phyloP scores from a whole-genome alignment of 371 early-diverging fungal species.

The Mucor circinelloides region DNA sequence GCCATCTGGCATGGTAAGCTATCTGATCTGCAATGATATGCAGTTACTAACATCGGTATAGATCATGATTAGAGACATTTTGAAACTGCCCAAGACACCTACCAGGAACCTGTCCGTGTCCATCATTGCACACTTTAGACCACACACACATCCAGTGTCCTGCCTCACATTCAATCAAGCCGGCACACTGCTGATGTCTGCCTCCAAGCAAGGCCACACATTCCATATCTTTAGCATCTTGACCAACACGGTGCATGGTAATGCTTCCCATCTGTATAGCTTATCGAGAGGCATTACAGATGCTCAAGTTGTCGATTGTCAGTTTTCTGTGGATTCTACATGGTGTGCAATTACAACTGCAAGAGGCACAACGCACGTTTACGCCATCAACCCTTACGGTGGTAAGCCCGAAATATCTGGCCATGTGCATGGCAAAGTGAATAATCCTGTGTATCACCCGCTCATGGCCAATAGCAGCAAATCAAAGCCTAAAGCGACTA shows the following conservation, averaged over 20 bases:
- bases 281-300: conserved; percentile 79
- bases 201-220: conserved; percentile 74
- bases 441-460: conserved; percentile 34
- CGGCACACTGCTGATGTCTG: conserved; percentile 73
- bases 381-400: conserved; percentile 73
- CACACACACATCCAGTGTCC: conserved; percentile 74
- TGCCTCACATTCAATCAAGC: conserved; percentile 67
- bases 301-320: conserved; percentile 74
- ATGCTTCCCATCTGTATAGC: conserved; percentile 65
- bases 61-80: conserved; percentile 60
- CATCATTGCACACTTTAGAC: conserved; percentile 69
- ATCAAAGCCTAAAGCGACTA: conserved; percentile 27
- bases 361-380: conserved; percentile 80
- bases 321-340: conserved; percentile 71
- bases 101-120: conserved; percentile 42
- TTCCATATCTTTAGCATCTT: conserved; percentile 69
- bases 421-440: conserved; percentile 53
- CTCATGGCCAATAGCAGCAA: neutral
- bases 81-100: conserved; percentile 31
- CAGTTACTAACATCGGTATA: neutral
- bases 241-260: conserved; percentile 33
- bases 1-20: conserved; percentile 47
- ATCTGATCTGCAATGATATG: neutral
- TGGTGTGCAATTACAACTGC: conserved; percentile 83
- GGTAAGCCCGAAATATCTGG: conserved; percentile 67